Evolutionary conservation across 208 protist species (phyloP).

Genomic region (Acanthamoeba royreba): DNA sequence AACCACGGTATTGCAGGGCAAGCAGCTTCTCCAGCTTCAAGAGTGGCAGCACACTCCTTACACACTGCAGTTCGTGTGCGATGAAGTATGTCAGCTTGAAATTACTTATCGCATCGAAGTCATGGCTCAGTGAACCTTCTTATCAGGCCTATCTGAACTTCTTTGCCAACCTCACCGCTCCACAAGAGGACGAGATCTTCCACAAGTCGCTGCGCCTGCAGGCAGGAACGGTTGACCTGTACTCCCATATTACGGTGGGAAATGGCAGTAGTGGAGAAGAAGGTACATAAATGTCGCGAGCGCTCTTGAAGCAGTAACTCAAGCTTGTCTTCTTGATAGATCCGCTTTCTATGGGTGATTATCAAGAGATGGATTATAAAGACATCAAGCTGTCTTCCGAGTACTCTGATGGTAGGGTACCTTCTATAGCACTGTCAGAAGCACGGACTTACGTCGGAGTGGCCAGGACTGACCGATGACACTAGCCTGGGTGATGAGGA

Average conservation of each 20-base stretch:
- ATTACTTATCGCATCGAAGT: background rate
- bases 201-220: background rate
- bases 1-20: too few relatives aligned
- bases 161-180: background rate
- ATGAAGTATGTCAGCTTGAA: background rate
- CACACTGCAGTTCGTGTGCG: background rate
- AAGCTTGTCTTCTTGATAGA: background rate
- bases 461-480: background rate
- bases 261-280: too few relatives aligned
- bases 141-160: background rate
- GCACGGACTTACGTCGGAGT: background rate
- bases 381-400: background rate
- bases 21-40: too few relatives aligned
- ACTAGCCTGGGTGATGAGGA: background rate
- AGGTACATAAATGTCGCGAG: too few relatives aligned
- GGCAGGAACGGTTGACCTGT: background rate
- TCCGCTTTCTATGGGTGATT: background rate
- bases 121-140: background rate
- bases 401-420: background rate
- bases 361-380: background rate
- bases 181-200: background rate
- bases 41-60: background rate
- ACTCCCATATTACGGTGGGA: too few relatives aligned
- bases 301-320: too few relatives aligned
- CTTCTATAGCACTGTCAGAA: too few relatives aligned